A percentile compares a stretch with the other conserved stretches of the same genome.
These are phyloP conservation scores for Ceratobasidium papillatum DNA, from an alignment of 1,284 basidiomycete species.

Conservation along the genomic window DNA sequence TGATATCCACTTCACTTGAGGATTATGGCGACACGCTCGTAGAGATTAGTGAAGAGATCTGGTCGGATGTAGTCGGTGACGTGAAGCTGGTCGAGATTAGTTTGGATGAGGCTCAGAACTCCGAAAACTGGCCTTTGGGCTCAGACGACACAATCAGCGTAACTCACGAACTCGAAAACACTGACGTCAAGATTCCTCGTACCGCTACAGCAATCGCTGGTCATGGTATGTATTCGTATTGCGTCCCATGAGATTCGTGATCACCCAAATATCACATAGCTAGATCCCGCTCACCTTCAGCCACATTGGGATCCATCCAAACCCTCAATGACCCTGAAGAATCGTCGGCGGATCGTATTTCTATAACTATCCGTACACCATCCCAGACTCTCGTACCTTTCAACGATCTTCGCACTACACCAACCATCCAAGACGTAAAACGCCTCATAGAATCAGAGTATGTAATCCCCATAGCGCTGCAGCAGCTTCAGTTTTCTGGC, in stretches of 20 bases:
- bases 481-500: background rate
- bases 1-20: background rate
- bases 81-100: background rate
- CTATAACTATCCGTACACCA: background rate
- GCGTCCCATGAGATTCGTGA: too few relatives aligned
- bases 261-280: too few relatives aligned
- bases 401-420: background rate
- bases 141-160: too few relatives aligned
- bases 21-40: background rate
- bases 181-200: too few relatives aligned
- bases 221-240: too few relatives aligned
- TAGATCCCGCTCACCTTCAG: background rate
- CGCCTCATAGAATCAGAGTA: background rate
- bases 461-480: background rate
- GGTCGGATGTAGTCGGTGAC: background rate
- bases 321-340: background rate
- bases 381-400: background rate
- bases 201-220: too few relatives aligned
- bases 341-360: background rate
- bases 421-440: background rate
- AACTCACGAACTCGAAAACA: too few relatives aligned
- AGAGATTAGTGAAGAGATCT: constrained; percentile 3
- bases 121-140: background rate
- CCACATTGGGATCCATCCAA: background rate
- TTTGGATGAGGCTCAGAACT: background rate